Evolutionary conservation across 257 asterid species (phyloP).

Genomic region (Nicotiana otophora): DNA sequence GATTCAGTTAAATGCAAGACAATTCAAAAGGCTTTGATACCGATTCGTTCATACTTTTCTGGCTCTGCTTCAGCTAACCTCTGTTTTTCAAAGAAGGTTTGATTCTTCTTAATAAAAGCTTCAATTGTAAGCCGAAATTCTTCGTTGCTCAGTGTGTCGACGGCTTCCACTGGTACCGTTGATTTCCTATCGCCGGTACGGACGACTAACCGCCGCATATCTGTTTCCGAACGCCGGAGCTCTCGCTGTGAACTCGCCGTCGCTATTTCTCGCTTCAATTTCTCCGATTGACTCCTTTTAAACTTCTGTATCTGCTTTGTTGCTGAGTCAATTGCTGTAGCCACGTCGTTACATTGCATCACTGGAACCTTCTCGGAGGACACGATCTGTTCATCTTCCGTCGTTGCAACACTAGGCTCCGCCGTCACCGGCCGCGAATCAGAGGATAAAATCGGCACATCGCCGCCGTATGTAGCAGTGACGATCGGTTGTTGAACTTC

Average conservation of each 20-base stretch:
- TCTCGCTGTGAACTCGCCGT: constrained; percentile 26
- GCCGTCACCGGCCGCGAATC: not conserved
- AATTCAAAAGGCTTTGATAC: constrained; percentile 1
- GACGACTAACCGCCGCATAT: constrained; percentile 18
- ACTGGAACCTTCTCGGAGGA: constrained; percentile 14
- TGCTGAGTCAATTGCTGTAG: constrained; percentile 51
- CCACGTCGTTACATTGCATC: constrained; percentile 32
- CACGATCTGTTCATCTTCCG: constrained; percentile 35
- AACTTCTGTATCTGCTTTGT: constrained; percentile 49
- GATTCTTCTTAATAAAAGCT: constrained; percentile 49
- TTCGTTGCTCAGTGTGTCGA: constrained; percentile 62
- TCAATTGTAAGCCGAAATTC: constrained; percentile 72
- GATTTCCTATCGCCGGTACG: not conserved
- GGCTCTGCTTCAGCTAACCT: constrained; percentile 17
- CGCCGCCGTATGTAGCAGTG: not conserved
- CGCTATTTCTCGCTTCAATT: constrained; percentile 43
- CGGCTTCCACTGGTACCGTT: constrained; percentile 15
- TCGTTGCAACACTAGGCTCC: not conserved
- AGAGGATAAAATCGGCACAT: not conserved
- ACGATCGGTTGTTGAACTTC: constrained; percentile 23
- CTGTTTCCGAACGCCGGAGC: constrained; percentile 60
- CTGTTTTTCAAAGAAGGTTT: constrained; percentile 25
- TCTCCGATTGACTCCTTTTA: constrained; percentile 74
- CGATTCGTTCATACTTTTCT: constrained; percentile 9
- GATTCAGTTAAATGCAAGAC: not conserved